phyloP scores from a whole-genome alignment of 352 stramenopile species.

The Phytophthora kernoviae region DNA sequence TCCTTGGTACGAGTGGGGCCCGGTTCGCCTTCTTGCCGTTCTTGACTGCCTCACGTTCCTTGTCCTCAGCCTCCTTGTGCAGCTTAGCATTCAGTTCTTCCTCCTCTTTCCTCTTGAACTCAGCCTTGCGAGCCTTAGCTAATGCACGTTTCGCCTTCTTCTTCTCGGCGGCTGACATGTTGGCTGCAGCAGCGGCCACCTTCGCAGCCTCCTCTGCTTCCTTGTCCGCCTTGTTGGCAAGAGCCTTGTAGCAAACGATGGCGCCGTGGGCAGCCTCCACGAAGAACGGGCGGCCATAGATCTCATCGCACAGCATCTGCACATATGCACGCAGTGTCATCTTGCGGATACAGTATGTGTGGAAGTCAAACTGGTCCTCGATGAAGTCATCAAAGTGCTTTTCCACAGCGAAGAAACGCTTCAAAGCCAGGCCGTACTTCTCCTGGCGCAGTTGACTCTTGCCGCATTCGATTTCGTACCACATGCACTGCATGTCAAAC shows the following conservation, averaged over 20 bases:
- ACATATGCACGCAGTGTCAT: conserved; percentile 97
- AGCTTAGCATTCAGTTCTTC: conserved; percentile 75
- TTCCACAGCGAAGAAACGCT: conserved; percentile 95
- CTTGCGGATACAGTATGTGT: conserved; percentile 98
- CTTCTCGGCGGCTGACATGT: conserved; percentile 94
- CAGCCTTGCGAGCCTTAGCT: conserved; percentile 86
- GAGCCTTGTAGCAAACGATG: conserved; percentile 89
- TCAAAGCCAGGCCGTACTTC: conserved; percentile 88
- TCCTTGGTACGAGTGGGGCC: conserved; percentile 56
- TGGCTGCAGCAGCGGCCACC: conserved; percentile 55
- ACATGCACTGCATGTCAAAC: conserved; percentile 99
- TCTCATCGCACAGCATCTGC: conserved; percentile 93
- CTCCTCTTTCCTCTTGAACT: conserved; percentile 89
- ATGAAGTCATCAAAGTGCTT: conserved; percentile 98
- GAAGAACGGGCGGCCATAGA: conserved; percentile 92
- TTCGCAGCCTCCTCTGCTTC: conserved; percentile 38
- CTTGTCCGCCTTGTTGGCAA: conserved; percentile 73
- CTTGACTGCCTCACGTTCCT: conserved; percentile 68
- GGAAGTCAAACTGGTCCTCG: conserved; percentile 99
- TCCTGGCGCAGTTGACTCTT: conserved; percentile 62
- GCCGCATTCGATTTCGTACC: conserved; percentile 96
- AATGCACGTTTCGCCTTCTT: conserved; percentile 91
- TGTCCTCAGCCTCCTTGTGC: conserved; percentile 80
- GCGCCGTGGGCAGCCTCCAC: conserved; percentile 87
- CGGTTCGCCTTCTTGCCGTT: conserved; percentile 75